Base-by-base conservation (phyloP, 257 asterid genomes). In the Anisodus acutangulus region DNA sequence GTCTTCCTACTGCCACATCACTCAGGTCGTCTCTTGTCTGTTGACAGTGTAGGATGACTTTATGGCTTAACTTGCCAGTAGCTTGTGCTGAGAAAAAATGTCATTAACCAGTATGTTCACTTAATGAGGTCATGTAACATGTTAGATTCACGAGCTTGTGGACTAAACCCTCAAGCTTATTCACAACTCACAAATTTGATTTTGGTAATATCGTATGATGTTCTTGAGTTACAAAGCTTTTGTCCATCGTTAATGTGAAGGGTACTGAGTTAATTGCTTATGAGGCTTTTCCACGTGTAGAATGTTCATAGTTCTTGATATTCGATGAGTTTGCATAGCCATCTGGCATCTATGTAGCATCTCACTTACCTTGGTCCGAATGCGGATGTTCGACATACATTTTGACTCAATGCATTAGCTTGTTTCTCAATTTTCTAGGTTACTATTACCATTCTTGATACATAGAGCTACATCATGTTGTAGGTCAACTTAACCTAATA, bases 1-100 rank as follows among this genome's bases (percentile, higher is more conserved):
- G 89, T 85, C 95, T 92, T 67, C 91, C 95, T 1, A 92, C 94
- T 3, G 88, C 93, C 45, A 87, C 92, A 51, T 91, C 98, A 9
- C 91, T 93, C 66, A 87, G 95, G 89, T 90, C 93, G n/a, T 92
- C 97, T 41, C 95, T 93, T 12, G 97, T 93, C 49, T 93, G 97
- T 84, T 92, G 86, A 86, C 78, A 79, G 84, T 54, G 51, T 13
- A 55, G 60, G 6, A 51, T 17, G 80, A 78, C 71, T 59, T 78
- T 26, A 66, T 43, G 22, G 58, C 22, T 16, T 79, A 47, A 78
- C 59, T 51, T 15, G 60, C 72, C 71, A 2, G 87, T 76, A 13
- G 83, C 81, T 70, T 39, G 39, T 59, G 79, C 71, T 63, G 79
- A 31, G 59, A 47, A 74, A 74, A 74, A 22, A 60, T 11, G 45